Conservation (phyloP, 495 filamentous ascomycete species). For the Talaromyces trachyspermus region DNA sequence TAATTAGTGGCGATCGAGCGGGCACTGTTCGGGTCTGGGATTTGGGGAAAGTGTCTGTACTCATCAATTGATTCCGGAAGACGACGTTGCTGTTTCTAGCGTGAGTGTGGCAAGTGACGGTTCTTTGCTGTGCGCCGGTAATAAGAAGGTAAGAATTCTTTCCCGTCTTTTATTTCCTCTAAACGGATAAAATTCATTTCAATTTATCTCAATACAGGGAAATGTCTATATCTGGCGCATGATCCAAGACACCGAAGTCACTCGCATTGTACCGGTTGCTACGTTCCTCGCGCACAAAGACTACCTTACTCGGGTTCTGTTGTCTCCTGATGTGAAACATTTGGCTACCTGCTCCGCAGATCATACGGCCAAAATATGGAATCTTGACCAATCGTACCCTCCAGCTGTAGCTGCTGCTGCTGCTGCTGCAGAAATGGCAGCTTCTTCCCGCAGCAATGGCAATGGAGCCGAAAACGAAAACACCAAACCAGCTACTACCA, state of each 20-base stretch:
- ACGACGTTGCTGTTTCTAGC: constrained; percentile 84
- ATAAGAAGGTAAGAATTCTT: constrained; percentile 87
- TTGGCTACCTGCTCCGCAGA: constrained; percentile 96
- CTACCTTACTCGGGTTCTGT: constrained; percentile 90
- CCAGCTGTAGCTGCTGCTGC: constrained; percentile 38
- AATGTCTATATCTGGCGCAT: constrained; percentile 97
- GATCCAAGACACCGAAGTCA: constrained; percentile 72
- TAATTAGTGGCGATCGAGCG: constrained; percentile 88
- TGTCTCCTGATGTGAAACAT: constrained; percentile 95
- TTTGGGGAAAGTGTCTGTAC: constrained; percentile 94
- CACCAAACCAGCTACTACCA: neutral
- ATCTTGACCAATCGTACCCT: constrained; percentile 54
- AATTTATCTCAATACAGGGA: constrained; percentile 66
- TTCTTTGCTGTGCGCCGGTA: constrained; percentile 88
- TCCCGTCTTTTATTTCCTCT: constrained; percentile 7
- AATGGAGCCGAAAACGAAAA: constrained; percentile 13
- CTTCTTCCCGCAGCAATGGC: constrained; percentile 19
- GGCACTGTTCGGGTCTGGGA: constrained; percentile 97
- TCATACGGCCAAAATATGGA: constrained; percentile 97
- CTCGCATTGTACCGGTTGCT: constrained; percentile 81
- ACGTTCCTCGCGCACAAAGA: constrained; percentile 89
- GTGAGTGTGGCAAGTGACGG: constrained; percentile 96
- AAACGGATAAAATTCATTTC: too few species aligned
- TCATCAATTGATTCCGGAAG: constrained; percentile 92
- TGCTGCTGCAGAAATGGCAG: constrained; percentile 8